These are phyloP conservation scores for Fraxinus pennsylvanica DNA, from an alignment of 257 asterid species.

Conservation along the genomic window DNA sequence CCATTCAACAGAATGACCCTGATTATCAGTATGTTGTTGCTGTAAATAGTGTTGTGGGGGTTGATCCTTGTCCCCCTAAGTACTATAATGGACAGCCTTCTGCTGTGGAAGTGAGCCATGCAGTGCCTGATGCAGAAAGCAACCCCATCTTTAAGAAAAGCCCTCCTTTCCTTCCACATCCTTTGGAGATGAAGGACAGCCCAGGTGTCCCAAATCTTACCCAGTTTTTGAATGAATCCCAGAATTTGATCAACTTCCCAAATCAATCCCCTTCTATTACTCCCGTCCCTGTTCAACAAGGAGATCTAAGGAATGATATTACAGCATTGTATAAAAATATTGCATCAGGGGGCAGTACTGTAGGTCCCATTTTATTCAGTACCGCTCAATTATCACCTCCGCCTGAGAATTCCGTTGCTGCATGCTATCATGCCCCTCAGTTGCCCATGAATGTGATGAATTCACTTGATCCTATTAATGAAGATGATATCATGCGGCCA, in stretches of 20 bases:
- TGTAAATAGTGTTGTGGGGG: conserved; percentile 55
- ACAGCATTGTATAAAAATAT: conserved; percentile 17
- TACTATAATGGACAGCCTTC: conserved; percentile 33
- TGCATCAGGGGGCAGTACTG: conserved; percentile 39
- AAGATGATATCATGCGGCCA: conserved; percentile 32
- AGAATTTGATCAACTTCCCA: conserved; percentile 27
- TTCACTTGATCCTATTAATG: conserved; percentile 26
- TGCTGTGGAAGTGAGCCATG: conserved; percentile 32
- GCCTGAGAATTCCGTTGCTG: conserved; percentile 34
- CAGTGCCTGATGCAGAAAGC: conserved; percentile 38
- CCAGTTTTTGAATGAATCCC: conserved; percentile 29
- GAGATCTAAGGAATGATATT: conserved; percentile 33
- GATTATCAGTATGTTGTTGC: conserved; percentile 66
- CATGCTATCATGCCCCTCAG: conserved; percentile 28
- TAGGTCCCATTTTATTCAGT: conserved; percentile 32
- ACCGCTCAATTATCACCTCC: conserved; percentile 33
- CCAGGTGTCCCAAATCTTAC: conserved; percentile 33
- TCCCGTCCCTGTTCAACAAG: conserved; percentile 39
- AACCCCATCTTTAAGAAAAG: conserved; percentile 35
- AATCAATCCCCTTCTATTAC: conserved; percentile 32
- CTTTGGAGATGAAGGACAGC: conserved; percentile 37
- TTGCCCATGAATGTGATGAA: conserved; percentile 33
- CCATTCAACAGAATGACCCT: conserved; percentile 42
- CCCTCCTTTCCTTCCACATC: conserved; percentile 34
- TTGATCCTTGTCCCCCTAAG: conserved; percentile 39